Evolutionary conservation across 2,329 filamentous ascomycete genomes (phyloP).

Genomic region (Ceratocystis lukuohia): DNA sequence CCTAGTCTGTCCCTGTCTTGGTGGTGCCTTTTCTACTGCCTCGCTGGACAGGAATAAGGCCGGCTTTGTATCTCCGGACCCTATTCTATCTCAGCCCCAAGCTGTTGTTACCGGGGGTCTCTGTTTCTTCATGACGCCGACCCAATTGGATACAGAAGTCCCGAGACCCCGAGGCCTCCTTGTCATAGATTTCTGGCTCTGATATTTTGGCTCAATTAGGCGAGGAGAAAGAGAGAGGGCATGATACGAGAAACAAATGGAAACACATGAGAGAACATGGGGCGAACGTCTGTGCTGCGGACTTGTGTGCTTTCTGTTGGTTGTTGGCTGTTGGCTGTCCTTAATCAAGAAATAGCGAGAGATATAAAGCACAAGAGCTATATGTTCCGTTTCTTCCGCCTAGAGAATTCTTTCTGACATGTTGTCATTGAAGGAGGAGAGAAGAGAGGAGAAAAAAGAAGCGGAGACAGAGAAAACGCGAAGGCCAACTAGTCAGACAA

Average conservation of each 20-base stretch:
- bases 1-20: neutral
- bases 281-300: neutral
- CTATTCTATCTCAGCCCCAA: neutral
- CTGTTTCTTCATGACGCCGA: too few species aligned
- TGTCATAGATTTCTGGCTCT: neutral
- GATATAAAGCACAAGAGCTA: conserved; percentile 3
- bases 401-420: neutral
- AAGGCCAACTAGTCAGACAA: neutral
- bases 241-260: neutral
- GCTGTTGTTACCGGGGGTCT: neutral
- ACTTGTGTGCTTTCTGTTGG: too few species aligned
- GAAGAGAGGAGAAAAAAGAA: neutral
- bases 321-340: too few species aligned
- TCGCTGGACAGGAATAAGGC: neutral
- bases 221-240: neutral
- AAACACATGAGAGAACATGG: neutral
- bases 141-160: too few species aligned
- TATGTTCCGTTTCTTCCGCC: neutral
- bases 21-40: neutral
- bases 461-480: neutral
- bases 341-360: neutral
- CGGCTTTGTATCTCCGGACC: neutral
- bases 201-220: neutral
- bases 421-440: neutral
- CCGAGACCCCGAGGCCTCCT: neutral